Evolutionary conservation across 2,329 filamentous ascomycete genomes (phyloP).

Genomic region (Dactylellina cionopaga): DNA sequence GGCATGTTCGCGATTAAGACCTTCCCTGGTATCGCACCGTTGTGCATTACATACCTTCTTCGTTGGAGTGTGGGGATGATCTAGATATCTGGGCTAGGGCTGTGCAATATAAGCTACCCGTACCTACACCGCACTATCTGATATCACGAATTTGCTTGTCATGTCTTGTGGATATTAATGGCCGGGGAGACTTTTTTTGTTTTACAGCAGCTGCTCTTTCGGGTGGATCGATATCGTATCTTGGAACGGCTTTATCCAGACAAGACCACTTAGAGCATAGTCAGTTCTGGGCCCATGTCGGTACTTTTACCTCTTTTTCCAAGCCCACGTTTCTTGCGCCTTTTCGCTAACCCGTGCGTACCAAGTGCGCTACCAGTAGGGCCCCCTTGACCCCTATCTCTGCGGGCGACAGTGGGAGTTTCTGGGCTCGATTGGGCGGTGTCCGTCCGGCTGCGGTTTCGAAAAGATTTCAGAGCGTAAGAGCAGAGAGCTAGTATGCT

Average conservation of each 20-base stretch:
- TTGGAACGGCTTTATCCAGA: conserved; percentile 24
- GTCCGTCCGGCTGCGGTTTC: conserved; percentile 51
- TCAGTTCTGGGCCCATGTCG: no score
- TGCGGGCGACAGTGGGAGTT: conserved; percentile 8
- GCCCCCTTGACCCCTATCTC: conserved; percentile 26
- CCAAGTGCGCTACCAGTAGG: background rate
- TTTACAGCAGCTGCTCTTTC: conserved; percentile 4
- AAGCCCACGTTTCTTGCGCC: conserved; percentile 40
- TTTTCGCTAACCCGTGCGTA: conserved; percentile 8
- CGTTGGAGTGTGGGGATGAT: background rate
- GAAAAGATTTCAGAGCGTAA: conserved; percentile 50
- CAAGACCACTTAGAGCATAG: no score
- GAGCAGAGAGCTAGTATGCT: conserved; percentile 14
- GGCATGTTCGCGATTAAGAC: no score
- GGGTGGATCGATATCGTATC: conserved; percentile 39
- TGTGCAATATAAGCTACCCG: no score
- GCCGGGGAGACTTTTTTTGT: background rate
- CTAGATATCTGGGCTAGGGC: background rate
- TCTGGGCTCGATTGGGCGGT: conserved; percentile 48
- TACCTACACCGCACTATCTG: no score
- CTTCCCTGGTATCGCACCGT: no score
- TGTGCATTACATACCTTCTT: background rate
- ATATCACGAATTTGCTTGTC: no score
- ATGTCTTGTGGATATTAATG: background rate
- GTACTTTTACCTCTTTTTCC: conserved; percentile 16